Evolutionary conservation across 2,329 filamentous ascomycete species (phyloP).

Genomic region (Cercospora sesami): DNA sequence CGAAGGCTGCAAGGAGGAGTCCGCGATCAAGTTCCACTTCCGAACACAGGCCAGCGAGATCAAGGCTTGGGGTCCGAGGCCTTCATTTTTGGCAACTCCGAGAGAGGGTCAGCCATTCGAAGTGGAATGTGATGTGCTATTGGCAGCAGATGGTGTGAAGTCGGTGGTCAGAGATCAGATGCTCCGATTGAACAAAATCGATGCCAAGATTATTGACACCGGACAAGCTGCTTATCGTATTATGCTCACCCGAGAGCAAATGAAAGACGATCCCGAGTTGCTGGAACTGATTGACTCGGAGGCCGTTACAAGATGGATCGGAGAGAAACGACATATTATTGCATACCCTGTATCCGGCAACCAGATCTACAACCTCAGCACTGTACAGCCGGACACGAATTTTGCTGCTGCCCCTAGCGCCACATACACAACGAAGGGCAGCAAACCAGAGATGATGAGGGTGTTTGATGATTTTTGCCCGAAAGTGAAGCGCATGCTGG

Average conservation of each 20-base stretch:
- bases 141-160: constrained; percentile 54
- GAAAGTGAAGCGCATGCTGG: constrained; percentile 60
- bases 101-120: constrained; percentile 55
- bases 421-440: constrained; percentile 64
- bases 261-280: constrained; percentile 67
- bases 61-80: constrained; percentile 59
- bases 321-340: constrained; percentile 72
- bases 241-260: constrained; percentile 68
- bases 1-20: constrained; percentile 65
- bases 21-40: constrained; percentile 69
- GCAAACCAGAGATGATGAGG: constrained; percentile 60
- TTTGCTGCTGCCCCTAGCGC: constrained; percentile 59
- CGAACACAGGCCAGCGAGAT: constrained; percentile 58
- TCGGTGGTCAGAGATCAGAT: constrained; percentile 52
- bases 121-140: constrained; percentile 51
- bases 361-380: constrained; percentile 66
- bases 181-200: constrained; percentile 54
- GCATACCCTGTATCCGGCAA: constrained; percentile 72
- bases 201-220: constrained; percentile 64
- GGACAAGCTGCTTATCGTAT: constrained; percentile 78
- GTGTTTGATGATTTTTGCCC: constrained; percentile 63
- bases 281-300: constrained; percentile 66
- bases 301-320: constrained; percentile 72
- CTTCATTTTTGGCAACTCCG: constrained; percentile 61
- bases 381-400: constrained; percentile 61